phyloP scores from a whole-genome alignment of 768 basidiomycete genomes.

The Lentinula raphanica region DNA sequence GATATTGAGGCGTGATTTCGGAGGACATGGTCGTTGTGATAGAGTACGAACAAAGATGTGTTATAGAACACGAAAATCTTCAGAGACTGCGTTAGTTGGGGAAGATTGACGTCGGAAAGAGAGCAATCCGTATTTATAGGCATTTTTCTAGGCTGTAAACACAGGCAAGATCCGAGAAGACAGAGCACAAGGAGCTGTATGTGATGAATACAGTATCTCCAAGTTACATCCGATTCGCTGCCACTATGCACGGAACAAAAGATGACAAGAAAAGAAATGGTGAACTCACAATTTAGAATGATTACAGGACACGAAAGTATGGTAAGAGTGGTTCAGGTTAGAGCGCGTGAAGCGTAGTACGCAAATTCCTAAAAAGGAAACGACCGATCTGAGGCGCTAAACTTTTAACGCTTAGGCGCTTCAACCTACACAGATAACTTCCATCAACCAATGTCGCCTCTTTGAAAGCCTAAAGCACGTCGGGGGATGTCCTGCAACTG shows the following conservation, averaged over 20 bases:
- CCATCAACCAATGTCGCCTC: too few relatives aligned
- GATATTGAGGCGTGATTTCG: slow-evolving; percentile 32
- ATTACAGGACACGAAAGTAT: too few relatives aligned
- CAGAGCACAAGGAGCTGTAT: background rate
- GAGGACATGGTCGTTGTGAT: background rate
- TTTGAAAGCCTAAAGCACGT: too few relatives aligned
- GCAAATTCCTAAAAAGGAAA: too few relatives aligned
- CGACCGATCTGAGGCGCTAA: too few relatives aligned
- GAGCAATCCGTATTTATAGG: background rate
- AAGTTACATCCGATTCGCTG: background rate
- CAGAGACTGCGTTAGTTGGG: background rate
- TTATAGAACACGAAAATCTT: too few relatives aligned
- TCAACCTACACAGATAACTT: too few relatives aligned
- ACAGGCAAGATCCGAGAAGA: background rate
- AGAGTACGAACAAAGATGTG: background rate
- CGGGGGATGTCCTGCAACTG: too few relatives aligned
- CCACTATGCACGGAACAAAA: background rate
- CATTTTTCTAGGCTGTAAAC: background rate
- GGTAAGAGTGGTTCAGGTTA: too few relatives aligned
- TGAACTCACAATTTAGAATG: background rate
- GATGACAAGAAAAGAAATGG: background rate
- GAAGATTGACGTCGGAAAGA: background rate
- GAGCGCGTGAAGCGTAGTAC: too few relatives aligned
- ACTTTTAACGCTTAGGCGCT: too few relatives aligned
- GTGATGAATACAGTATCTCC: background rate